phyloP scores from a whole-genome alignment of 257 asterid genomes.

The Solanum gandarillasii region DNA sequence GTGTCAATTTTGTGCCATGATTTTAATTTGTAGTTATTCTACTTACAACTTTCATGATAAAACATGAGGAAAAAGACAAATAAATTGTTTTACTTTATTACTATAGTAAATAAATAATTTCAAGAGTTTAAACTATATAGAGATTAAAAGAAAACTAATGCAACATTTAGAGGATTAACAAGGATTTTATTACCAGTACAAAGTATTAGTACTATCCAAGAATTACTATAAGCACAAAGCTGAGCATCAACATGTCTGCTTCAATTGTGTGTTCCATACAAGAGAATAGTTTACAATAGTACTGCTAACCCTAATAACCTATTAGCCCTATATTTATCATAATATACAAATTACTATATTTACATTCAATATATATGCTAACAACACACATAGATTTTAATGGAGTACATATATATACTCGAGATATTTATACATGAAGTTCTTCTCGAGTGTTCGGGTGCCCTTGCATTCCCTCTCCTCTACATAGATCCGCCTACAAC shows the following conservation, averaged over 20 bases:
- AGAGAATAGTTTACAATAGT: not conserved
- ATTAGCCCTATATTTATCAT: not conserved
- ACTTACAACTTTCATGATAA: not conserved
- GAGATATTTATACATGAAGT: not conserved
- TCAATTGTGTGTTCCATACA: too few species aligned
- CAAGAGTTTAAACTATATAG: not conserved
- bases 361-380: not conserved
- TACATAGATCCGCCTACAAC: not conserved
- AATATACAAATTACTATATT: not conserved
- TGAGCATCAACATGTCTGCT: not conserved
- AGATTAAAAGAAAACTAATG: too few species aligned
- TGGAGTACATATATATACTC: not conserved
- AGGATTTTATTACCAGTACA: too few species aligned
- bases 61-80: not conserved
- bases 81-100: not conserved
- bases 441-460: not conserved
- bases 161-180: too few species aligned
- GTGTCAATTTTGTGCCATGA: not conserved
- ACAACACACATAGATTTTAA: not conserved
- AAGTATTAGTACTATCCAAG: too few species aligned
- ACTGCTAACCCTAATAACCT: not conserved
- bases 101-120: not conserved
- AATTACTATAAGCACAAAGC: too few species aligned
- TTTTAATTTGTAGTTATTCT: not conserved
- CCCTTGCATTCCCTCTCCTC: not conserved